Percentiles rank a stretch among this genome's conserved stretches.
Evolutionary conservation across 306 rosid species (phyloP).

Genomic region (Cercis canadensis): DNA sequence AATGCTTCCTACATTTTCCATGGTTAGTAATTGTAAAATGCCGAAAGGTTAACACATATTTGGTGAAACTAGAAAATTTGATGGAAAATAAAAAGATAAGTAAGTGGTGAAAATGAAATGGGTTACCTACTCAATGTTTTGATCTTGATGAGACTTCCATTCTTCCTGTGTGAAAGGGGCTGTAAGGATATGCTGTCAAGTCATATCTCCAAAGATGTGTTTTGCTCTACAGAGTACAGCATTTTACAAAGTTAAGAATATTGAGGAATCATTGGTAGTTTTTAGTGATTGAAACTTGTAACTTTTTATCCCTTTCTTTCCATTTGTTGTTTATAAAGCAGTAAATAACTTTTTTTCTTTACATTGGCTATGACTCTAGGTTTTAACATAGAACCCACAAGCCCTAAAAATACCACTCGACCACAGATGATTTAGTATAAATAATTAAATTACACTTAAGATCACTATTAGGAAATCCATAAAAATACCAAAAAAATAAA

Average conservation of each 20-base stretch:
- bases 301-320: no score
- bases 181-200: constrained; percentile 71
- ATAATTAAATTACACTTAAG: neutral
- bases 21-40: neutral
- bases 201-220: constrained; percentile 60
- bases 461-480: neutral
- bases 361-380: no score
- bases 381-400: no score
- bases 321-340: no score
- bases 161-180: constrained; percentile 63
- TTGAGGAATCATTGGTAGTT: neutral
- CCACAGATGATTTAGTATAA: no score
- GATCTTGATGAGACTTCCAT: constrained; percentile 67
- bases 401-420: no score
- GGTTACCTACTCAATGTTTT: constrained; percentile 59
- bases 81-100: no score
- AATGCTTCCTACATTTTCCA: neutral
- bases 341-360: no score
- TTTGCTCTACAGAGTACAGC: constrained; percentile 50
- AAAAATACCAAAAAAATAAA: constrained; percentile 67
- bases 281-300: no score
- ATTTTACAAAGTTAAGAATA: neutral
- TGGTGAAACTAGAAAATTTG: no score
- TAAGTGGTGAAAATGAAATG: neutral
- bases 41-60: no score